Evolutionary conservation across 1,284 basidiomycete genomes (phyloP).

Genomic region (Rhizoctonia solani): DNA sequence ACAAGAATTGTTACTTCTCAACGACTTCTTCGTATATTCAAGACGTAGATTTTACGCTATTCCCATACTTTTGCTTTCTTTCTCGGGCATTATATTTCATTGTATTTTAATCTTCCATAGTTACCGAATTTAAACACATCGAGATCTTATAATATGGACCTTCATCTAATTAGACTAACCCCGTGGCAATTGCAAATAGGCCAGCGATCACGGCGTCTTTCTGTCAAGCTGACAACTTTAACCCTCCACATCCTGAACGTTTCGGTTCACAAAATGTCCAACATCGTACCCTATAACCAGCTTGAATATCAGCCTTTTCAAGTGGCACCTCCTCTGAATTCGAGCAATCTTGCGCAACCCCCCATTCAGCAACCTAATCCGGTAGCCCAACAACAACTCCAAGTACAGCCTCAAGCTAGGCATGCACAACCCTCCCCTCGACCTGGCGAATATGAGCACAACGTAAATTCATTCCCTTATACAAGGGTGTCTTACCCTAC

Average conservation of each 20-base stretch:
- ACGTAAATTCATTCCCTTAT: background rate
- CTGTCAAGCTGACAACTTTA: too few species aligned
- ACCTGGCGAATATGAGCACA: background rate
- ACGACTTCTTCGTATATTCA: conserved; percentile 79
- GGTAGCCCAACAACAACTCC: background rate
- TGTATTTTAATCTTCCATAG: background rate
- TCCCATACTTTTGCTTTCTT: background rate
- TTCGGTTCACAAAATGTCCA: background rate
- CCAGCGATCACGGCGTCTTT: too few species aligned
- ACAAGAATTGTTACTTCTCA: conserved; percentile 83
- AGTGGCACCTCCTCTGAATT: background rate
- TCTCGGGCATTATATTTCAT: background rate
- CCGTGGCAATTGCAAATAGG: too few species aligned
- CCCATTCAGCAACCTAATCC: background rate
- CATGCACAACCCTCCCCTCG: background rate
- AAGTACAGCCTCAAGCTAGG: background rate
- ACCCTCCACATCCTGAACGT: too few species aligned
- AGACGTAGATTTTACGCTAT: conserved; percentile 49
- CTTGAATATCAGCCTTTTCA: conserved; percentile 4
- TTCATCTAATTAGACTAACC: too few species aligned
- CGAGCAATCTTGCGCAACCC: background rate
- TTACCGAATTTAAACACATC: too few species aligned
- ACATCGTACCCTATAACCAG: background rate
- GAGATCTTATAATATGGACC: too few species aligned
- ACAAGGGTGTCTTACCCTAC: background rate